Base-by-base conservation (phyloP, 495 filamentous ascomycete species). In the Niebla homalea region DNA sequence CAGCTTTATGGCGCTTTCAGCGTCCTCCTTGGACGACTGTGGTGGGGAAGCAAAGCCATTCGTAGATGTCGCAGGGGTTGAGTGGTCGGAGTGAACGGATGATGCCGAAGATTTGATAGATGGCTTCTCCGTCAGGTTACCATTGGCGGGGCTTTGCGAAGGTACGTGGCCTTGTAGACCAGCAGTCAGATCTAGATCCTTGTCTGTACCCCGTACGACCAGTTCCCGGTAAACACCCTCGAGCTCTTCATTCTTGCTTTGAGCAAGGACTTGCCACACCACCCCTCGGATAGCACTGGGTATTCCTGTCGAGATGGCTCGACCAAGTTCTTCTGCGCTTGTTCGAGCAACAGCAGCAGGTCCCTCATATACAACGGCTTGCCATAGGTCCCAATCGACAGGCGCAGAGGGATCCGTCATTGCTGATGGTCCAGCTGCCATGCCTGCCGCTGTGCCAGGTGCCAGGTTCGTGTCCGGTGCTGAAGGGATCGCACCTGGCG, bases 321-420 rank as follows among this genome's bases (percentile, higher is more conserved):
- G 76, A 60, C 88, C 94, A 48, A 99, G 67, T 58, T 95, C 89
- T 49, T 89, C 84, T 3, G 89, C 75, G 57, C 85, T 94, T 25
- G 85, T 84, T 36, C 85, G 74, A 23, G 84, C 84, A 51, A 96
- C 80, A 8, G 87, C 89, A 29, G 83, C 80, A 11, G 88, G 84
- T 2, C 93, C 92, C 69, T 94, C 83, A 55, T 95, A 88, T 26
- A 99, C 92, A 1, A 99, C 84, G 16, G 84, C 71, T 65, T 99
- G 89, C 92, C 92, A 99, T 18, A 99, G 67, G 64, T 97, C 93
- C 92, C 92, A 99, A 60, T 99, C 87, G 14, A 99, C 87, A 3
- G 77, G 73, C 7, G 75, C 70, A 5, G 74, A 71, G 15, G 75
- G 68, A 54, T 89, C 85, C 3, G 65, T 68, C 58, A 73, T 70